phyloP scores from a whole-genome alignment of 768 basidiomycete species.

The Termitomyces sp. region DNA sequence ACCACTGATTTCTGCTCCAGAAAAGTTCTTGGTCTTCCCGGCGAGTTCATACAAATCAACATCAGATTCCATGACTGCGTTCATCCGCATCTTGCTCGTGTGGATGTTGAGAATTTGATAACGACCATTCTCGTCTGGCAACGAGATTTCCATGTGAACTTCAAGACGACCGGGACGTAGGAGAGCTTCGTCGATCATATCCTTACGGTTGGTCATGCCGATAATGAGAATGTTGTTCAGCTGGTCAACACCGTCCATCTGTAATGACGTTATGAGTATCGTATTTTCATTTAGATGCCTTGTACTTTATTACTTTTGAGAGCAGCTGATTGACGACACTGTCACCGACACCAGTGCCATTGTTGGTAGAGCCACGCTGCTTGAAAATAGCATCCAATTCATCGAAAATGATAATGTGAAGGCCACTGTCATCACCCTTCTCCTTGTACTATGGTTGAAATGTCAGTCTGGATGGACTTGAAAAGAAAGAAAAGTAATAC shows the following conservation, averaged over 20 bases:
- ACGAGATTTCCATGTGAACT: conserved; percentile 98
- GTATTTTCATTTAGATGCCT: neutral
- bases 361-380: conserved; percentile 89
- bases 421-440: conserved; percentile 92
- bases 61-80: conserved; percentile 82
- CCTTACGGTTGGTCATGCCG: conserved; percentile 97
- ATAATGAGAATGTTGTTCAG: conserved; percentile 99
- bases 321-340: conserved; percentile 97
- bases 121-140: conserved; percentile 91
- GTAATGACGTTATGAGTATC: neutral
- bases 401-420: conserved; percentile 99
- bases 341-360: conserved; percentile 96
- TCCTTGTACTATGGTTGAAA: conserved; percentile 72
- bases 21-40: conserved; percentile 88
- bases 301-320: conserved; percentile 67
- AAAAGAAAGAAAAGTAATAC: conserved; percentile 24
- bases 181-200: conserved; percentile 99
- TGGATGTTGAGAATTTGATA: conserved; percentile 94
- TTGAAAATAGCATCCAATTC: conserved; percentile 99
- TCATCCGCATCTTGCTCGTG: conserved; percentile 88
- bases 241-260: conserved; percentile 99
- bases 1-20: conserved; percentile 93
- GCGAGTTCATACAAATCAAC: conserved; percentile 85
- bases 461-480: neutral
- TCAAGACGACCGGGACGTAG: conserved; percentile 97